These are phyloP conservation scores for Tetradesmus obliquus DNA, from an alignment of 139 green algal genomes.

Conservation along the genomic window DNA sequence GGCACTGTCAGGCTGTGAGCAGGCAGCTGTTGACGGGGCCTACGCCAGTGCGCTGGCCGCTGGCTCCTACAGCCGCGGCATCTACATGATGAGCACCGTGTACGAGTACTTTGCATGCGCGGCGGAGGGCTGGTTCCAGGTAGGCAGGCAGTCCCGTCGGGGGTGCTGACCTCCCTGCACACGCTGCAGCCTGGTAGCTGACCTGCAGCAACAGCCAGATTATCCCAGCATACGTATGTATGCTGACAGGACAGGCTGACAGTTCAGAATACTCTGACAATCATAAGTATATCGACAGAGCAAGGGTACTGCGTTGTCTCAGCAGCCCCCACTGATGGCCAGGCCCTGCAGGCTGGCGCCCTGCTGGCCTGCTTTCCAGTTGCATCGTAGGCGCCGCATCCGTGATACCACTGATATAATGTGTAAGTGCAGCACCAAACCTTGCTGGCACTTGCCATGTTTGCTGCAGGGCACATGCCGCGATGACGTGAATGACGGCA, in stretches of 20 bases:
- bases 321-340: too few relatives aligned
- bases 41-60: neutral
- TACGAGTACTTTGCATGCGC: neutral
- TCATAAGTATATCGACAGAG: too few relatives aligned
- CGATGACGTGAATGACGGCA: neutral
- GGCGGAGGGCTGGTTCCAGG: neutral
- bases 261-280: too few relatives aligned
- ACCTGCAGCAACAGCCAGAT: neutral
- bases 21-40: neutral
- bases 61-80: neutral
- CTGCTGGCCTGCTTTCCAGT: too few relatives aligned
- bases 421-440: too few relatives aligned
- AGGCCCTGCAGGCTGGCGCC: too few relatives aligned
- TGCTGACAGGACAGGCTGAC: too few relatives aligned
- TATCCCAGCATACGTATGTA: too few relatives aligned
- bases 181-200: neutral
- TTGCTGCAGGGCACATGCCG: neutral
- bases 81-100: neutral
- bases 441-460: neutral
- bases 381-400: too few relatives aligned
- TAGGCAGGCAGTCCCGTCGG: neutral
- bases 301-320: too few relatives aligned
- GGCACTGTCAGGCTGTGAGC: neutral
- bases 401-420: too few relatives aligned
- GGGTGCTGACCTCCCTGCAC: too few relatives aligned